Base-by-base conservation (phyloP, 2,329 filamentous ascomycete species). In the Trichothecium roseum region DNA sequence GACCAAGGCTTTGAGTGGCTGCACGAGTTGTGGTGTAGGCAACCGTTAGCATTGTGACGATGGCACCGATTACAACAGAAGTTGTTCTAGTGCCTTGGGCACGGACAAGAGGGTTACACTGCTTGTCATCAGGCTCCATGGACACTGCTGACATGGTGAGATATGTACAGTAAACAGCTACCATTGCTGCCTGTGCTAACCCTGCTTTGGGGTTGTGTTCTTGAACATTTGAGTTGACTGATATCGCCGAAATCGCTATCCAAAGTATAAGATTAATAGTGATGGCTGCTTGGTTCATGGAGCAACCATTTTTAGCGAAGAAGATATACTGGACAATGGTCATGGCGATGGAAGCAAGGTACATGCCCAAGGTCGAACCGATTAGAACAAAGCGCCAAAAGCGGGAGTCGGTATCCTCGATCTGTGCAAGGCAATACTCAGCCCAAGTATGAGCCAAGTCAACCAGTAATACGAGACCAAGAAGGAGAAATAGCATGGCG, bases 371-470 rank as follows among this genome's bases (percentile, higher is more conserved):
- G 1, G 91, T 95, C 7, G 87, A 94, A 30, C 88, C 87, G 47
- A 98, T 88, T 35, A 98, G 73, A 38, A 96, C 66, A 18, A 76
- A 75, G 41, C 88, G 79, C 91, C 91, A 98, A 17, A 83, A 55
- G 28, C 73, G 72, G 5, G 87, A 94, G 53, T 95, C 87, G 31
- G 76, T 82, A 26, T 86, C 77, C 51, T 98, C 89, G 42, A 98
- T 95, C 65, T 94, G 86, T 45, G 81, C 78, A 37, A 96, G 74
- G 60, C 91, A 98, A 54, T 93, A 87, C 59, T 98, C 91, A 22
- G 91, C 91, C 88, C 91, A 98, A 31, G 82, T 87, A 56, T 98
- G 91, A 4, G 91, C 91, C 41, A 98, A 73, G 50, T 98, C 91
- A 35, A 98, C 89, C 15, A 98, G 68, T 13, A 98, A 74, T 36